Base-by-base conservation (phyloP, 2,329 filamentous ascomycete species). In the Epichloe brachyelytri region DNA sequence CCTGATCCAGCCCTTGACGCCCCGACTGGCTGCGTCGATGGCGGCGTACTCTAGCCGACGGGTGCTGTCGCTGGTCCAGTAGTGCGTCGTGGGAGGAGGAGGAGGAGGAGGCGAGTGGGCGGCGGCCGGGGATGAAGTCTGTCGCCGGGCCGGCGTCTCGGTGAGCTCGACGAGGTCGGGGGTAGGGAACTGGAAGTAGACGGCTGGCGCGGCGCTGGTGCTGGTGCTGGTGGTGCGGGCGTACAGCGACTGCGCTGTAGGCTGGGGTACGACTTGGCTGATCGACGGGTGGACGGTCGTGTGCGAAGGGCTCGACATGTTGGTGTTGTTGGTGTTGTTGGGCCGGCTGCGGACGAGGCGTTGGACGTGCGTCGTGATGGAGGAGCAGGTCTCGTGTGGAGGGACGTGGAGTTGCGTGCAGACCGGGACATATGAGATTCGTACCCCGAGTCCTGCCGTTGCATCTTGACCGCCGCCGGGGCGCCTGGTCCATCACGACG, bases 51-150 rank as follows among this genome's bases (percentile, higher is more conserved):
- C 80, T 3, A 82, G 70, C 11, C 79, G 71, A 3, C 80, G 72
- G 0, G 80, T 83, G 49, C 71, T 71, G 60, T 83, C 78, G 58
- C 78, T 82, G 1, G 79, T 83, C 80, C 80, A 84, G 65, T 83
- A 84, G 60, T 83, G 78, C 1, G 77, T 78, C 3, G 80, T 82
- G 56, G 75, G 73, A 4, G 77, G 79, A 2, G 71, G 68, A 3
- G 70, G 64, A 34, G 75, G 73, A 4, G 78, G 79, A 2, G 70
- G 64, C 10, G 26, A 30, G 10, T 30, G 36, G 68, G 67, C 2
- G 56, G 40, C 53, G 56, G 19, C 11, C 36, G 14, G 36, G 14
- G 7, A n/a, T 8, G 36, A 38, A n/a, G 12, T 5, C 5, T 5
- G 43, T 19, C 2, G 14, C n/a, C 36, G 49, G 5, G 30, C 12